Percentiles rank a stretch among this genome's conserved stretches.
Evolutionary conservation across 371 early-diverging fungal genomes (phyloP).

Genomic region (Actinomortierella ambigua): DNA sequence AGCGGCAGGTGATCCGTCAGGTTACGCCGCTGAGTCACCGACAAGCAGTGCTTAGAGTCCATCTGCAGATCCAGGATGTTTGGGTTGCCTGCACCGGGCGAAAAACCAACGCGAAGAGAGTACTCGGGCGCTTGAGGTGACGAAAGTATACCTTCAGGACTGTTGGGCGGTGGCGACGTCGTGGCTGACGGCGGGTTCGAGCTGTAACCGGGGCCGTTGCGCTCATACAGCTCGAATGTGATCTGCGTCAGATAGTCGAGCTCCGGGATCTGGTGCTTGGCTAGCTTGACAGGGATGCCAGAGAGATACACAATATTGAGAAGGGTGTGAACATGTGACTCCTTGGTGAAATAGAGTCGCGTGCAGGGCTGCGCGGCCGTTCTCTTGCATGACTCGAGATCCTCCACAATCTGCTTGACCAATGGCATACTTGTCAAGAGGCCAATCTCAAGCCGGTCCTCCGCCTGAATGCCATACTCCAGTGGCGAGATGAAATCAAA

Average conservation of each 20-base stretch:
- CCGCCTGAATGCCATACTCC: constrained; percentile 88
- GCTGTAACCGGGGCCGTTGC: constrained; percentile 56
- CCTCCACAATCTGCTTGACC: constrained; percentile 76
- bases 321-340: constrained; percentile 90
- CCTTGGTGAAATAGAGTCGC: constrained; percentile 96
- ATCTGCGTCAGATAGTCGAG: constrained; percentile 96
- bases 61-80: constrained; percentile 89
- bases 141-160: constrained; percentile 20
- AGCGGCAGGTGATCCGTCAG: constrained; percentile 59
- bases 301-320: constrained; percentile 89
- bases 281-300: constrained; percentile 79
- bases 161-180: constrained; percentile 2
- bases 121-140: constrained; percentile 68
- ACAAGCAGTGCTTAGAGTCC: constrained; percentile 87
- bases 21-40: constrained; percentile 70
- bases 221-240: constrained; percentile 95
- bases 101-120: constrained; percentile 90
- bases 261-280: constrained; percentile 77
- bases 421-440: constrained; percentile 79
- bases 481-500: constrained; percentile 94
- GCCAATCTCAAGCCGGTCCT: constrained; percentile 90
- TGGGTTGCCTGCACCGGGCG: constrained; percentile 90
- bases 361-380: constrained; percentile 68
- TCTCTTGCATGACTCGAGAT: constrained; percentile 67
- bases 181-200: constrained; percentile 36